Evolutionary conservation across 164 flowering plant genomes (phyloP), one percentile per base, ranked within the genome.

Genomic region (Nymphaea colorata): DNA sequence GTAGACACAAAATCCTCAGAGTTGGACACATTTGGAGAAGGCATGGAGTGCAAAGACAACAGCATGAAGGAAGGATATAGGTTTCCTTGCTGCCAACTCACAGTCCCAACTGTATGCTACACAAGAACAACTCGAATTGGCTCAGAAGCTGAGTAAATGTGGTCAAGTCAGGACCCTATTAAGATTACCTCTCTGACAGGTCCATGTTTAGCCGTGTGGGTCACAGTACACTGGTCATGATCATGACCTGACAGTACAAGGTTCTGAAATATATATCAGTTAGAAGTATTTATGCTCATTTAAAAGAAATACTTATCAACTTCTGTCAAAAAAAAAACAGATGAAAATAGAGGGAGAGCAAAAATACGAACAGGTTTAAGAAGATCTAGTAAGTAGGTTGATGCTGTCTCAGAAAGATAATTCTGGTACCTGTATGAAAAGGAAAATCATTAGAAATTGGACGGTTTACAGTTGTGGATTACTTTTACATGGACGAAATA

Each of bases 81-180:
- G 74, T 86, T 93, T n/a, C 98, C 98, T 72, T 86, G 91, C 75
- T 93, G 98, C 98, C 96, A 89, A 77, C 98, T 93, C 71, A 89
- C 44, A 47, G 96, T 93, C 74, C 97, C 98, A 72, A 93, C 67
- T 66, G 98, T 89, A 65, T 87, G 92, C 98, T 93, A 91, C 82
- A 80, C 8, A 59, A 7, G 16, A 5, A 11, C 11, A 17, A 61
- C 6, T 8, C 8, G 14, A 51, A 51, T 51, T 15, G 14, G 57
- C 15, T 51, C 57, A 51, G 3, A 51, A 51, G 15, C 36, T 25
- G 57, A 15, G 15, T 10, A 51, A 51, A 10, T 8, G 57, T 8
- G 15, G 57, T 51, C 57, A 51, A 25, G 36, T 25, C 36, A 25
- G 36, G 1, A 25, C 36, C 36, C 36, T 25, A 25, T 25, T 25